Evolutionary conservation across 2,329 filamentous ascomycete genomes (phyloP).

Genomic region (Ascocoryne sarcoides): DNA sequence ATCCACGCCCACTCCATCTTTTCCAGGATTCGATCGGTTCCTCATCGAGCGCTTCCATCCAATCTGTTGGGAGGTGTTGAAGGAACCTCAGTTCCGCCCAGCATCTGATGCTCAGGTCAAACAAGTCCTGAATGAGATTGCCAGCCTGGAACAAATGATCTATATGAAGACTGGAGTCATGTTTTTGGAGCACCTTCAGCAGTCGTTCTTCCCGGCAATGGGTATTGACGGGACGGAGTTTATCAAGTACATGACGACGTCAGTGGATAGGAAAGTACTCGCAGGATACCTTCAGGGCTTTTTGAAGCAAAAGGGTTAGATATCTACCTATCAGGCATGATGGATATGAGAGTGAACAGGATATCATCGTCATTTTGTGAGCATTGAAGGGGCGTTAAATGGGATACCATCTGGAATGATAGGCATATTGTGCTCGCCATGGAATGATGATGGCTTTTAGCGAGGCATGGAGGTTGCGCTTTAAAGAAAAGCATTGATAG

Average conservation of each 20-base stretch:
- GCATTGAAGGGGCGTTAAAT: not conserved
- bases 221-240: constrained; percentile 55
- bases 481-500: no score
- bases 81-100: constrained; percentile 69
- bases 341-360: not conserved
- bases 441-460: constrained; percentile 1
- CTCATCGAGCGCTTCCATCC: constrained; percentile 84
- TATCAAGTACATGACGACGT: constrained; percentile 48
- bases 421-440: not conserved
- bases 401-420: not conserved
- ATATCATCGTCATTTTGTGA: not conserved
- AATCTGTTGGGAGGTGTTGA: constrained; percentile 81
- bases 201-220: constrained; percentile 53
- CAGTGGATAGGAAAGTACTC: constrained; percentile 51
- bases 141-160: constrained; percentile 77
- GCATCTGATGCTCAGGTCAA: constrained; percentile 77
- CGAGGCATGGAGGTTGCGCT: no score
- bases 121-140: constrained; percentile 82
- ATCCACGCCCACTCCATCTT: constrained; percentile 43
- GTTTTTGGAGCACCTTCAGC: constrained; percentile 64
- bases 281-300: constrained; percentile 55
- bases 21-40: constrained; percentile 88
- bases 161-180: constrained; percentile 80
- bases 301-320: constrained; percentile 33
- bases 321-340: not conserved